Evolutionary conservation across 345 rosid genomes (phyloP).

Genomic region (Corymbia maculata): DNA sequence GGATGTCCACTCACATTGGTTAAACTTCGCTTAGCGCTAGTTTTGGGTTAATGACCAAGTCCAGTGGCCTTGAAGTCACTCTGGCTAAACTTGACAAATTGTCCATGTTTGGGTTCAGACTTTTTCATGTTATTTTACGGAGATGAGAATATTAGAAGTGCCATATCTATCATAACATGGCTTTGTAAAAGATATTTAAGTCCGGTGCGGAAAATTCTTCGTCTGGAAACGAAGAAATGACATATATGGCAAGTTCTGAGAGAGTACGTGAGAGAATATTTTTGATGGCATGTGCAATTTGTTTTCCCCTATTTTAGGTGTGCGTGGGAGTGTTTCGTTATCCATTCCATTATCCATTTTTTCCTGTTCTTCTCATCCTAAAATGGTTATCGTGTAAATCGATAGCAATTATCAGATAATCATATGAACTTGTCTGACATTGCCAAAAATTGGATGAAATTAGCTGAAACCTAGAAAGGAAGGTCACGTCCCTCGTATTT

Average conservation of each 20-base stretch:
- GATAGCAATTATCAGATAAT: background rate
- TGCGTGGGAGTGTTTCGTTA: background rate
- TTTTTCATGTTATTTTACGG: background rate
- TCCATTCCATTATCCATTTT: background rate
- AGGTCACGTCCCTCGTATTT: background rate
- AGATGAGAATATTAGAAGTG: background rate
- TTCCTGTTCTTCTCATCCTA: background rate
- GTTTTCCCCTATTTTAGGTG: background rate
- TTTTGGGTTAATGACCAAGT: background rate
- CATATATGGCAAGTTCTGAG: background rate
- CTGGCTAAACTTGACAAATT: background rate
- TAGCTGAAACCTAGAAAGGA: background rate
- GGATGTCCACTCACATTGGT: background rate
- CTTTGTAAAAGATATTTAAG: no score
- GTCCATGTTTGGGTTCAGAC: background rate
- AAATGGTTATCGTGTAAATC: background rate
- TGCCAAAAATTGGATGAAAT: background rate
- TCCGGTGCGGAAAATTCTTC: no score
- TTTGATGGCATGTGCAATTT: no score
- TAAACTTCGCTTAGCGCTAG: background rate
- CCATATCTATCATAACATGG: no score
- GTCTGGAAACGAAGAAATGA: background rate
- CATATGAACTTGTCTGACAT: background rate
- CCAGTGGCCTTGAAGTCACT: background rate
- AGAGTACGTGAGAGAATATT: background rate